Evolutionary conservation across 139 green algal genomes (phyloP), one percentile per base, ranked within the genome.

Genomic region (Tetraselmis striata): DNA sequence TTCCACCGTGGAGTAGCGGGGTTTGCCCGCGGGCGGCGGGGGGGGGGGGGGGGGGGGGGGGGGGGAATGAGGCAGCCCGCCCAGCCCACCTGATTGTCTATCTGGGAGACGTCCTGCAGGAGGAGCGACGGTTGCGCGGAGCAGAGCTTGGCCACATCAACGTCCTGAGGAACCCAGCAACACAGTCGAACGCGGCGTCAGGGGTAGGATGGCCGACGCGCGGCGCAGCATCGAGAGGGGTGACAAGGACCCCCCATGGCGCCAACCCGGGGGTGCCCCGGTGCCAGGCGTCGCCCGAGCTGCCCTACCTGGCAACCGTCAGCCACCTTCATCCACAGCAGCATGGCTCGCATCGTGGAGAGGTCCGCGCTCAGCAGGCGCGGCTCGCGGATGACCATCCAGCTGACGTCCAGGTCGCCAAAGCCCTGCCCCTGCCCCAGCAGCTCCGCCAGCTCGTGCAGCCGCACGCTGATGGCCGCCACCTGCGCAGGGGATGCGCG

Each of bases 371-470:
- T 83, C n/a, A 94, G 84, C 83, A 94, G 83, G 25, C 75, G 74
- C 1, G 91, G 92, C 86, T 94, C 90, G 0, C 91, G 82, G 29
- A 89, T 83, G 28, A 90, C 84, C 88, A 93, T 93, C 80, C 85
- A 90, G 5, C 85, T 86, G 30, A 93, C 83, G 77, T 92, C 88
- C 2, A 87, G 77, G 32, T 82, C 76, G 11, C 11, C 45, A 67
- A 67, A 67, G 45, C 45, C 45, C 45, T 67, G 11, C 45, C 45
- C 45, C 45, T 67, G 45, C 45, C 45, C 45, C 45, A 67, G 45
- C 18, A 67, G 5, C 18, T 67, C 45, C 5, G 45, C 45, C 45
- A 67, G 45, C 11, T 67, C 45, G 11, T 25, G 11, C 45, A 67
- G 45, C 45, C 45, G 45, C 45, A 25, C 11, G 45, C 45, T 67